A percentile compares a stretch with the other conserved stretches of the same genome.
Conservation (phyloP, 139 green algal genomes). For the Dunaliella sp. region DNA sequence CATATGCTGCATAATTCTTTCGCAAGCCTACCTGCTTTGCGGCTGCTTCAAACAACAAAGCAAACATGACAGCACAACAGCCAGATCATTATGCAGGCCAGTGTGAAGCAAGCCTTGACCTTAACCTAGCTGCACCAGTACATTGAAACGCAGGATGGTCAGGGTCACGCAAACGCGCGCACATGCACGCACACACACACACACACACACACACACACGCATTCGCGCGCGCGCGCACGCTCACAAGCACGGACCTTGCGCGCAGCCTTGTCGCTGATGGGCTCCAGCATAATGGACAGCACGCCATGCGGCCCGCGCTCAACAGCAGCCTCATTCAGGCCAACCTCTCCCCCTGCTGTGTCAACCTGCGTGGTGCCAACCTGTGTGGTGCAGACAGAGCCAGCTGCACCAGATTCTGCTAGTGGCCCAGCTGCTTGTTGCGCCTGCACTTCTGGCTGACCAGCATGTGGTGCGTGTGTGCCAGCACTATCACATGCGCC, state of each 20-base stretch:
- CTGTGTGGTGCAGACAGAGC: too few relatives aligned
- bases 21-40: too few relatives aligned
- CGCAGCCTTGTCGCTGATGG: conserved; percentile 36
- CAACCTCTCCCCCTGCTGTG: neutral
- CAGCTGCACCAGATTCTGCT: neutral
- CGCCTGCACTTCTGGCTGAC: neutral
- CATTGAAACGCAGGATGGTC: too few relatives aligned
- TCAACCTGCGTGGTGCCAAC: too few relatives aligned
- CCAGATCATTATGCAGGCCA: too few relatives aligned
- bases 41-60: too few relatives aligned
- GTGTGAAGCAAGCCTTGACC: too few relatives aligned
- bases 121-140: too few relatives aligned
- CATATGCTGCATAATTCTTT: too few relatives aligned
- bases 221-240: neutral
- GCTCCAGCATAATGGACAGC: conserved; percentile 34
- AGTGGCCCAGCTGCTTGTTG: neutral
- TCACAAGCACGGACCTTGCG: conserved; percentile 36
- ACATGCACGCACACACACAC: neutral
- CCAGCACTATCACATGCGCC: too few relatives aligned
- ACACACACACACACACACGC: neutral
- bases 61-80: too few relatives aligned
- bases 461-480: neutral
- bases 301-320: neutral
- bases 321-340: neutral
- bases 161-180: neutral